Conservation (phyloP, 441 rosid species). For the Viola pubescens region DNA sequence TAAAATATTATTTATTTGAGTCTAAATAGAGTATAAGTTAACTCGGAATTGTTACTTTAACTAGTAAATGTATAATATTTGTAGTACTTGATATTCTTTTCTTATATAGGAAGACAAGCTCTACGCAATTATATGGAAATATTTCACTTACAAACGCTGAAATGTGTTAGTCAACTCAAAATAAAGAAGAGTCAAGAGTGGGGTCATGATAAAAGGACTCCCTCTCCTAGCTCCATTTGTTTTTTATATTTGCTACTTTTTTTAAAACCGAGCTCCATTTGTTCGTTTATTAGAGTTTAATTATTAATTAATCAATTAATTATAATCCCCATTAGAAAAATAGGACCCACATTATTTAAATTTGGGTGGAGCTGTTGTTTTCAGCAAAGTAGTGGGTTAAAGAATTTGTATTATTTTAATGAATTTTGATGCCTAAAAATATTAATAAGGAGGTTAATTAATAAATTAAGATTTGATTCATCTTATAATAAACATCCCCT, state of each 20-base stretch:
- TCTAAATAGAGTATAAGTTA: no score
- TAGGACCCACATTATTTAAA: constrained; percentile 30
- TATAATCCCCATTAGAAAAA: constrained; percentile 15
- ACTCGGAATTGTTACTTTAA: no score
- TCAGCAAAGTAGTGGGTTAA: constrained; percentile 47
- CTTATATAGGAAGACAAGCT: no score
- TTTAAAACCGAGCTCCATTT: background rate
- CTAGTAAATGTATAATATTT: background rate
- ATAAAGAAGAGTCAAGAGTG: background rate
- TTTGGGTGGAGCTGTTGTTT: constrained; percentile 41
- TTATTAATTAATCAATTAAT: constrained; percentile 15
- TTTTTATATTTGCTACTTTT: no score
- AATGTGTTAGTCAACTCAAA: constrained; percentile 22
- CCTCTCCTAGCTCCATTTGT: background rate
- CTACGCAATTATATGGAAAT: background rate
- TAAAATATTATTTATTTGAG: no score
- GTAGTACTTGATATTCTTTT: background rate
- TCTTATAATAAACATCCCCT: no score
- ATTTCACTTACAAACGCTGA: background rate
- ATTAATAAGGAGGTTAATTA: no score
- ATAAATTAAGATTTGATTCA: background rate
- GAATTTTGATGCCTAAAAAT: constrained; percentile 27
- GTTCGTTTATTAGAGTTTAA: constrained; percentile 3
- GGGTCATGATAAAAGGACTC: constrained; percentile 23
- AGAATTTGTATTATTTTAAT: constrained; percentile 35